Evolutionary conservation across 2,329 filamentous ascomycete genomes (phyloP), one percentile per base, ranked within the genome.

Genomic region (Pestalotiopsis sp.): DNA sequence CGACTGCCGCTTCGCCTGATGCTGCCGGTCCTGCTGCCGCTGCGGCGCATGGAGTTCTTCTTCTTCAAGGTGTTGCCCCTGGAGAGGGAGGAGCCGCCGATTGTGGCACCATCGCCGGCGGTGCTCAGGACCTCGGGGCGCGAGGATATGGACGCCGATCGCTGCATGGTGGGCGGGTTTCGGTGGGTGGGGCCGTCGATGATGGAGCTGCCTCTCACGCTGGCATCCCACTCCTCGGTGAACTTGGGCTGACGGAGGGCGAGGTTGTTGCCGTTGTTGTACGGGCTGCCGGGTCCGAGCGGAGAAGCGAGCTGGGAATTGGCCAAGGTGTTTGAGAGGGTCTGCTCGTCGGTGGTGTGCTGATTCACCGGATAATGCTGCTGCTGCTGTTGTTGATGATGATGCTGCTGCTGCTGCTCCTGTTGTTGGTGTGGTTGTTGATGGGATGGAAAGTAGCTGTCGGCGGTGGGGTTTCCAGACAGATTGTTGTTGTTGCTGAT

Each of bases 61-160:
- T 98, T 98, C 84, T 93, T 96, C 74, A 98, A 85, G 0, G 95
- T 98, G 69, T 93, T 93, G 63, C 82, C 82, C 57, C 87, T 81
- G 64, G 82, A 81, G 36, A 86, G 80, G 20, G 75, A 75, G 56
- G 77, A 74, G 56, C 72, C 59, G 62, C 76, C 68, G 66, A 11
- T 63, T 27, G 64, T 78, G 59, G 78, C 74, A 49, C 73, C 76
- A 60, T 80, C 80, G 56, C 82, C 81, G 68, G 86, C 38, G 62
- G 62, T 66, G 49, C 45, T 81, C 80, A 87, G 76, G 75, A 85
- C 75, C 73, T 84, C 78, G 76, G 82, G 87, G 74, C 86, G 77
- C 56, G 76, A 88, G 68, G 86, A 85, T 70, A 86, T 84, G 13
- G 91, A 92, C 70, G 84, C 84, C 67, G 91, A 87, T 73, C 90